phyloP scores from a whole-genome alignment of 371 early-diverging fungal species.

The Umbelopsis sp. region DNA sequence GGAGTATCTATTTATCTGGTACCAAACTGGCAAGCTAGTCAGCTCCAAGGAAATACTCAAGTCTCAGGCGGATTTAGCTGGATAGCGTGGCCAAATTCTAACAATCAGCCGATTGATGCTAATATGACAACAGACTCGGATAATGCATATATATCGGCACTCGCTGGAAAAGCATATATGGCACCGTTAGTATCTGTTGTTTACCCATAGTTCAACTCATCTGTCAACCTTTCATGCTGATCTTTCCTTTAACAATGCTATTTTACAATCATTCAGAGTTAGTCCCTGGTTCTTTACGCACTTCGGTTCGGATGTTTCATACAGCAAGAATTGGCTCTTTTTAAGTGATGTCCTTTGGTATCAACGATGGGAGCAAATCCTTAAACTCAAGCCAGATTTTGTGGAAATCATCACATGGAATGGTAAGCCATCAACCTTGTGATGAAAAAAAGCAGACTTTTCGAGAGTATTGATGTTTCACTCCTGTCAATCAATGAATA shows the following conservation, averaged over 20 bases:
- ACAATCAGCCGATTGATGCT: conserved; percentile 1
- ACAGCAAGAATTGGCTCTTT: conserved; percentile 14
- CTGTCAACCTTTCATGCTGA: not conserved
- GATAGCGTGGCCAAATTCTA: conserved; percentile 8
- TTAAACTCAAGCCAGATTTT: conserved; percentile 9
- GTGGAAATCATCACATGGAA: conserved; percentile 15
- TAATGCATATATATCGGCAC: conserved; percentile 2
- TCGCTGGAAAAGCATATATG: conserved; percentile 11
- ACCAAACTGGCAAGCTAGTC: conserved; percentile 8
- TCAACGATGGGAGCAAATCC: conserved; percentile 2
- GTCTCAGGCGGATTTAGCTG: conserved; percentile 1
- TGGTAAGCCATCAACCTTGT: not conserved
- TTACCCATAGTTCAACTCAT: not conserved
- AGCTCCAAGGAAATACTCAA: not conserved
- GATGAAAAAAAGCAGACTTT: too few relatives aligned
- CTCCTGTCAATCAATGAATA: not conserved
- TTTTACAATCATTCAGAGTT: not conserved
- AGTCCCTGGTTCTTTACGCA: conserved; percentile 13
- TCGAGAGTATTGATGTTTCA: not conserved
- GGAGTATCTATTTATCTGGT: conserved; percentile 5
- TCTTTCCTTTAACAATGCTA: too few relatives aligned
- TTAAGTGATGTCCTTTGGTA: conserved; percentile 5
- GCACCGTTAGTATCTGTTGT: not conserved
- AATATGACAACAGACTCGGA: conserved; percentile 11
- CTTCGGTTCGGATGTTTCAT: not conserved